phyloP scores from a whole-genome alignment of 2,329 filamentous ascomycete genomes.

The Aplosporella prunicola region DNA sequence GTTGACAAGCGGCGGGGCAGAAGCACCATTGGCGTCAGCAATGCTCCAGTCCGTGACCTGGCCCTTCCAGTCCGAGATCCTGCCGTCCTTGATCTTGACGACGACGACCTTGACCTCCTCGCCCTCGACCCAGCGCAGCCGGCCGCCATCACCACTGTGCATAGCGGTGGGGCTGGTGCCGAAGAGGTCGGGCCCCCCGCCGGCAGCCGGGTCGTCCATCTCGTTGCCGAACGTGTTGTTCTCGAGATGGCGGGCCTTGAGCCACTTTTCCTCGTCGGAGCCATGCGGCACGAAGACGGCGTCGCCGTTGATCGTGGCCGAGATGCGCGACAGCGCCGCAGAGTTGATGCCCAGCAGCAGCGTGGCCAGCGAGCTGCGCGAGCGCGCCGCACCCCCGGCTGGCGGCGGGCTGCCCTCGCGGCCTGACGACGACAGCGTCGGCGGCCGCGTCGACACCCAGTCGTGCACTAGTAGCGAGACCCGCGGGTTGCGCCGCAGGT shows the following conservation, averaged over 20 bases:
- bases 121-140: slow-evolving; percentile 63
- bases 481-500: slow-evolving; percentile 73
- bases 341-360: slow-evolving; percentile 88
- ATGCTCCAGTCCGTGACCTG: slow-evolving; percentile 67
- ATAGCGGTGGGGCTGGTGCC: slow-evolving; percentile 26
- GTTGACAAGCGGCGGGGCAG: no score
- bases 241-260: slow-evolving; percentile 71
- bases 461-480: slow-evolving; percentile 96
- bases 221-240: slow-evolving; percentile 76
- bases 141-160: slow-evolving; percentile 37
- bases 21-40: slow-evolving; percentile 8
- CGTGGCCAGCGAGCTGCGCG: slow-evolving; percentile 65
- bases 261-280: slow-evolving; percentile 76
- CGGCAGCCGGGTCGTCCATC: slow-evolving; percentile 9
- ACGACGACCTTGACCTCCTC: slow-evolving; percentile 81
- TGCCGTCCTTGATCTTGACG: slow-evolving; percentile 72
- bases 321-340: slow-evolving; percentile 77
- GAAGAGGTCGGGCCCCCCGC: slow-evolving; percentile 17
- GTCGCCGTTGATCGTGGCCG: slow-evolving; percentile 84
- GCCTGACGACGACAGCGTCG: slow-evolving; percentile 52
- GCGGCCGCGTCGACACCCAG: slow-evolving; percentile 89
- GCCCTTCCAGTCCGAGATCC: slow-evolving; percentile 95
- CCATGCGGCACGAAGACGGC: slow-evolving; percentile 64
- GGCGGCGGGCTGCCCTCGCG: slow-evolving; percentile 54
- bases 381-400: no score